These are phyloP conservation scores for Trebouxia gelatinosa DNA, from an alignment of 163 green algal genomes.

Conservation along the genomic window DNA sequence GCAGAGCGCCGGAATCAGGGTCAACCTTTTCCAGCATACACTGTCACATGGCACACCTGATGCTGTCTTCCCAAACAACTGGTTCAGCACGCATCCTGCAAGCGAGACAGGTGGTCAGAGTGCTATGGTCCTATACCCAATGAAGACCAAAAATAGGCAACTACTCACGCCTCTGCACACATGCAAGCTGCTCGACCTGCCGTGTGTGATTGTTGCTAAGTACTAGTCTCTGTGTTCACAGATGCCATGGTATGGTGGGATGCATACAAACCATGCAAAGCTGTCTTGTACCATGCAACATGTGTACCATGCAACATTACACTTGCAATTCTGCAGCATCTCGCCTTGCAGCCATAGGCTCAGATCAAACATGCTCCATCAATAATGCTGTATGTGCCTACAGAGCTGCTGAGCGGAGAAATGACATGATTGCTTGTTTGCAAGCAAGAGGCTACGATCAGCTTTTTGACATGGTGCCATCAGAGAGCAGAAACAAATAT, in stretches of 20 bases:
- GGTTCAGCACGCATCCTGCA: slow-evolving; percentile 86
- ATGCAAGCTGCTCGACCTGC: neutral
- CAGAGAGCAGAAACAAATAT: slow-evolving; percentile 55
- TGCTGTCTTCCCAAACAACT: slow-evolving; percentile 98
- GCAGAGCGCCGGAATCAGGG: slow-evolving; percentile 55
- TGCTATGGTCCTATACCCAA: slow-evolving; percentile 91
- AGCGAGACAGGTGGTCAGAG: slow-evolving; percentile 46
- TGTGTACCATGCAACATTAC: too few relatives aligned
- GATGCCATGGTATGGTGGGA: too few relatives aligned
- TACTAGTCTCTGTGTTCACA: too few relatives aligned
- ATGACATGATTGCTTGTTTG: slow-evolving; percentile 73
- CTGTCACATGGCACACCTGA: slow-evolving; percentile 87
- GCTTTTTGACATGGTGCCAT: slow-evolving; percentile 59
- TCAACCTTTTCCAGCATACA: slow-evolving; percentile 79
- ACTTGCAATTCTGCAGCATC: too few relatives aligned
- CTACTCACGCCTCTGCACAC: neutral
- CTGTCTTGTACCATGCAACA: too few relatives aligned
- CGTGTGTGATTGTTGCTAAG: too few relatives aligned
- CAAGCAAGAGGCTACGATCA: slow-evolving; percentile 54
- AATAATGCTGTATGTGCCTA: too few relatives aligned
- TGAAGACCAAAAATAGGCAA: slow-evolving; percentile 90
- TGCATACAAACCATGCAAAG: too few relatives aligned
- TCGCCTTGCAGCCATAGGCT: too few relatives aligned
- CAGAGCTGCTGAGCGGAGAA: slow-evolving; percentile 65
- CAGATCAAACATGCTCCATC: too few relatives aligned